A percentile compares a stretch with the other conserved stretches of the same genome.
These are phyloP conservation scores for Aspergillus cristatus DNA, from an alignment of 495 filamentous ascomycete species.

Conservation along the genomic window DNA sequence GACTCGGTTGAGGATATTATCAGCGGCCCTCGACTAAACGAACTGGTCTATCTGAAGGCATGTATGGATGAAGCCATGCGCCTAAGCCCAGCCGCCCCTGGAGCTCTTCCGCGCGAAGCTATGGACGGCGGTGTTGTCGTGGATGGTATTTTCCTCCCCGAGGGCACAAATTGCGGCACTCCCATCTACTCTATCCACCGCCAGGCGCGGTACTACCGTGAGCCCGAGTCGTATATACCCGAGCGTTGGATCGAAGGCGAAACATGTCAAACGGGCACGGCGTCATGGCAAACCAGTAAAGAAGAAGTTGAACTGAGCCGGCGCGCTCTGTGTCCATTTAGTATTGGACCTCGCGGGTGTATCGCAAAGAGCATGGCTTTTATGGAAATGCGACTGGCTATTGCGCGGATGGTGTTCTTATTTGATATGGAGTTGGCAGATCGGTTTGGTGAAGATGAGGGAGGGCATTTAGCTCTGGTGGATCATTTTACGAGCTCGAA, in stretches of 20 bases:
- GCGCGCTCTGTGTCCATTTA: slow-evolving; percentile 47
- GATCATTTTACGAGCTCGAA: slow-evolving; percentile 42
- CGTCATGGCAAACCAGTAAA: slow-evolving; percentile 24
- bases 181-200: slow-evolving; percentile 49
- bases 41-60: slow-evolving; percentile 48
- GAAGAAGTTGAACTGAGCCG: slow-evolving; percentile 32
- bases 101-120: slow-evolving; percentile 48
- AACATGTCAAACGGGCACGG: slow-evolving; percentile 12
- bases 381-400: slow-evolving; percentile 42
- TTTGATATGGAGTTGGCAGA: slow-evolving; percentile 37
- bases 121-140: slow-evolving; percentile 45
- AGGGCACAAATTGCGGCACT: slow-evolving; percentile 44
- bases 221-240: slow-evolving; percentile 39
- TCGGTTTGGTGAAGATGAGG: slow-evolving; percentile 29
- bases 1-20: slow-evolving; percentile 45
- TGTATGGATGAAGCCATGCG: slow-evolving; percentile 60
- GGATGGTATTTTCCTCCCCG: slow-evolving; percentile 42
- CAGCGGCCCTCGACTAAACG: slow-evolving; percentile 36
- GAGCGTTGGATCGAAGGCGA: slow-evolving; percentile 46
- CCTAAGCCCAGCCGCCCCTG: slow-evolving; percentile 51
- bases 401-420: slow-evolving; percentile 40
- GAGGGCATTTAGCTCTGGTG: slow-evolving; percentile 33
- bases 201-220: slow-evolving; percentile 42
- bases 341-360: slow-evolving; percentile 46
- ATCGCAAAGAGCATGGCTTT: slow-evolving; percentile 51